A percentile compares a stretch with the other conserved stretches of the same genome.
These are phyloP conservation scores for Bacidia rubella DNA, from an alignment of 495 filamentous ascomycete species.

Conservation along the genomic window DNA sequence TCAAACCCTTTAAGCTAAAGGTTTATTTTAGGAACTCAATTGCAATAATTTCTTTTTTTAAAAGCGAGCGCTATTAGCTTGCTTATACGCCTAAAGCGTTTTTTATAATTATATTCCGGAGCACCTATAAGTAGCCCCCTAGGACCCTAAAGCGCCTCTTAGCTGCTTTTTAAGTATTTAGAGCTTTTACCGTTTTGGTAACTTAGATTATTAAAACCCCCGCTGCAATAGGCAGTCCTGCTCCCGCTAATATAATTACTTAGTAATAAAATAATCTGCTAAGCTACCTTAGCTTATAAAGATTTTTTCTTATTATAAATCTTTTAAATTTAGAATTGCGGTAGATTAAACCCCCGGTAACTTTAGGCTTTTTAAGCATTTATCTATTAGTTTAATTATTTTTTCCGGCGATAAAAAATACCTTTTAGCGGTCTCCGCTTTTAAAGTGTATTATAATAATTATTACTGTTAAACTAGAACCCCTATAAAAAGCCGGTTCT, in stretches of 20 bases:
- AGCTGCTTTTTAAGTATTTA: background rate
- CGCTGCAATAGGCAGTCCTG: background rate
- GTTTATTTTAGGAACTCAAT: too few relatives aligned
- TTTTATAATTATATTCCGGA: background rate
- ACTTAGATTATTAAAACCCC: background rate
- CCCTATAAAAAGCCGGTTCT: background rate
- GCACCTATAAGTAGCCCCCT: background rate
- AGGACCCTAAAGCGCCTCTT: background rate
- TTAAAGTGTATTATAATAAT: background rate
- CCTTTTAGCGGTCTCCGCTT: background rate
- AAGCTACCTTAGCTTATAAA: too few relatives aligned
- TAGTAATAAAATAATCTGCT: too few relatives aligned
- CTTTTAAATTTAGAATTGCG: too few relatives aligned
- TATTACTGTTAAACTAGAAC: background rate
- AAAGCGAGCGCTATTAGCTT: background rate
- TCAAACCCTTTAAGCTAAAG: too few relatives aligned
- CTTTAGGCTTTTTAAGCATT: too few relatives aligned
- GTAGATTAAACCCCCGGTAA: too few relatives aligned
- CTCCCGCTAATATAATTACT: too few relatives aligned
- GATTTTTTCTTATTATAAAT: too few relatives aligned
- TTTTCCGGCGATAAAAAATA: background rate
- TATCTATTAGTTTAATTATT: too few relatives aligned
- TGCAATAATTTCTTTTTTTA: too few relatives aligned
- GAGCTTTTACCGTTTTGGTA: background rate
- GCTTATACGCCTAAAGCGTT: background rate